phyloP scores from a whole-genome alignment of 495 filamentous ascomycete genomes.

The Penicillium ochrochloron region DNA sequence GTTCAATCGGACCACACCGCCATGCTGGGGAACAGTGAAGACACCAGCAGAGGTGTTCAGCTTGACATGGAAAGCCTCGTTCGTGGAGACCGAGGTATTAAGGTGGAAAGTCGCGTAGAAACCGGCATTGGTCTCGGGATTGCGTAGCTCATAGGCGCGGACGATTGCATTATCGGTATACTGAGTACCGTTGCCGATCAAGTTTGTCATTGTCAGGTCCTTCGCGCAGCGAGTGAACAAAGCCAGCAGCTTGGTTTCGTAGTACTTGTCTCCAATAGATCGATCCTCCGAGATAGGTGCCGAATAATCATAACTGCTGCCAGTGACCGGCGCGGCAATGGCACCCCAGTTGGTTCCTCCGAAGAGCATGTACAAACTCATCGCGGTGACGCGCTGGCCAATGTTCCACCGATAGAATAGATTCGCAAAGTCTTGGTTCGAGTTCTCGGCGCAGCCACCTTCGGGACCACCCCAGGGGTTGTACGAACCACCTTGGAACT shows the following conservation, averaged over 20 bases:
- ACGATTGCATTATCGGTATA: constrained; percentile 56
- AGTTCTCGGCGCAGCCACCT: constrained; percentile 53
- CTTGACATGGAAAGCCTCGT: constrained; percentile 55
- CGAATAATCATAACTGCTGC: constrained; percentile 64
- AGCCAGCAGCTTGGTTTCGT: constrained; percentile 63
- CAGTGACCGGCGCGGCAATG: constrained; percentile 51
- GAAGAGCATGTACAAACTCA: constrained; percentile 64
- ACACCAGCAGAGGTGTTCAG: constrained; percentile 59
- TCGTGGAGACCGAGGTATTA: constrained; percentile 48
- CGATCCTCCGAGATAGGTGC: constrained; percentile 63
- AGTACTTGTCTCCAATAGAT: constrained; percentile 60
- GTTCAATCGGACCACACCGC: constrained; percentile 52
- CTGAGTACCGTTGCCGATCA: constrained; percentile 60
- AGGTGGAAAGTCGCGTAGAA: constrained; percentile 63
- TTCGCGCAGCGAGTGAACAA: constrained; percentile 58
- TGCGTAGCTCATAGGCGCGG: constrained; percentile 55
- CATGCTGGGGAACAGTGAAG: constrained; percentile 49
- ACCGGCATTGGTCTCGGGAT: constrained; percentile 56
- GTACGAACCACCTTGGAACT: constrained; percentile 68
- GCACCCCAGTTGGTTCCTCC: constrained; percentile 64
- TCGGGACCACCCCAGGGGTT: constrained; percentile 65
- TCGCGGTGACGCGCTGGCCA: constrained; percentile 56
- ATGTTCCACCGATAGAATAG: constrained; percentile 64
- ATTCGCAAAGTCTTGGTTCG: constrained; percentile 59
- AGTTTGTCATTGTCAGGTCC: constrained; percentile 57